phyloP scores from a whole-genome alignment of 805 yeast genomes.

The Ogataea populi-albae region DNA sequence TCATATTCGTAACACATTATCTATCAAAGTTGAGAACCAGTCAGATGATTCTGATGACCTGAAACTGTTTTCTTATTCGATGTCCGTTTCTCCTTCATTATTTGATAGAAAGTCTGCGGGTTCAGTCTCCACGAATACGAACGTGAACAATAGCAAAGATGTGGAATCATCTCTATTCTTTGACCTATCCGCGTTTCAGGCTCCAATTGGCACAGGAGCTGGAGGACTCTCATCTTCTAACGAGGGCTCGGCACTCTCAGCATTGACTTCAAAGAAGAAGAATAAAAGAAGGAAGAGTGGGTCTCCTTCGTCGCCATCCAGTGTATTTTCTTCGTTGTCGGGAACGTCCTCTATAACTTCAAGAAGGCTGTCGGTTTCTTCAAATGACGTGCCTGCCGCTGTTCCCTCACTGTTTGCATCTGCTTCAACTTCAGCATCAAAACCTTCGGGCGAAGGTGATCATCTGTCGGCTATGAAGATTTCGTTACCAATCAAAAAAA shows the following conservation, averaged over 20 bases:
- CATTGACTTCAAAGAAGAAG: slow-evolving; percentile 11
- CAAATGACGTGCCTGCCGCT: slow-evolving; percentile 17
- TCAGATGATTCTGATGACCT: slow-evolving; percentile 21
- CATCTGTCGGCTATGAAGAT: slow-evolving; percentile 5
- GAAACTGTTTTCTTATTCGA: slow-evolving; percentile 21
- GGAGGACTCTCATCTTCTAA: background rate
- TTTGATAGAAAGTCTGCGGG: slow-evolving; percentile 22
- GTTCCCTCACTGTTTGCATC: slow-evolving; percentile 31
- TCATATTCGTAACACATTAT: slow-evolving; percentile 19
- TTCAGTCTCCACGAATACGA: slow-evolving; percentile 1
- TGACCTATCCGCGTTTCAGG: slow-evolving; percentile 30
- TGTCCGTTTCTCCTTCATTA: slow-evolving; percentile 19
- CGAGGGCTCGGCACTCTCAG: slow-evolving; percentile 9
- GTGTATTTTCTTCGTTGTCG: slow-evolving; percentile 28
- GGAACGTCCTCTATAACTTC: slow-evolving; percentile 30
- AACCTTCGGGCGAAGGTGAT: slow-evolving; percentile 9
- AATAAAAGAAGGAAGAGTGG: slow-evolving; percentile 23
- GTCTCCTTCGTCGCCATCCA: slow-evolving; percentile 29
- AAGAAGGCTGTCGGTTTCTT: slow-evolving; percentile 27
- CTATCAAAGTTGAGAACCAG: slow-evolving; percentile 11
- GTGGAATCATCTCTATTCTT: slow-evolving; percentile 12
- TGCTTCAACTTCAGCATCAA: slow-evolving; percentile 23
- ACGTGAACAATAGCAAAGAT: background rate
- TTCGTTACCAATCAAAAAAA: slow-evolving; percentile 12
- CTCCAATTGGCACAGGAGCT: slow-evolving; percentile 20